A percentile compares a stretch with the other conserved stretches of the same genome.
Evolutionary conservation across 2,329 filamentous ascomycete genomes (phyloP).

Genomic region (Teratosphaeria gauchensis): DNA sequence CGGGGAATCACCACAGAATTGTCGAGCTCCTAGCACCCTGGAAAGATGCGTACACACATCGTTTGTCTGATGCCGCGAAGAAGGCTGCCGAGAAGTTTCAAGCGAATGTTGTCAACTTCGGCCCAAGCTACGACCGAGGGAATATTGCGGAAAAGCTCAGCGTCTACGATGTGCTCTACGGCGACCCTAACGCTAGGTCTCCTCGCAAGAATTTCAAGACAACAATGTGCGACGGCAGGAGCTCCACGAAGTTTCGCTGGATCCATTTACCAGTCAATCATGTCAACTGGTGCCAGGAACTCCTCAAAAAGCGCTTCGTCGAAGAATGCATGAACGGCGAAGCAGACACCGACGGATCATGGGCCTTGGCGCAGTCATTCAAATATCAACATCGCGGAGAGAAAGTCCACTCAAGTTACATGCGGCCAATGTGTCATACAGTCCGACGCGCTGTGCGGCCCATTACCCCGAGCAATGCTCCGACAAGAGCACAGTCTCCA

Average conservation of each 20-base stretch:
- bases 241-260: conserved; percentile 34
- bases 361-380: conserved; percentile 52
- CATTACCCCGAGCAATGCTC: conserved; percentile 4
- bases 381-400: conserved; percentile 52
- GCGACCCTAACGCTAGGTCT: conserved; percentile 2
- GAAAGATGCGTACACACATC: conserved; percentile 26
- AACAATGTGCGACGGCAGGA: conserved; percentile 31
- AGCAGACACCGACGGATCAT: conserved; percentile 54
- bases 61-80: not conserved
- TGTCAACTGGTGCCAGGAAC: conserved; percentile 52
- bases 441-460: conserved; percentile 8
- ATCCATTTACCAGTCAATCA: conserved; percentile 41
- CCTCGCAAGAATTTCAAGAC: conserved; percentile 7
- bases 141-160: conserved; percentile 1
- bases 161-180: conserved; percentile 6
- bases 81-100: conserved; percentile 2
- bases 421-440: conserved; percentile 45
- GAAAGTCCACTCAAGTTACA: conserved; percentile 51
- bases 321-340: conserved; percentile 42
- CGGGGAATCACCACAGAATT: conserved; percentile 32
- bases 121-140: conserved; percentile 1
- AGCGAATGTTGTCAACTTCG: conserved; percentile 3
- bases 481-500: not conserved
- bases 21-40: conserved; percentile 33
- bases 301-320: conserved; percentile 56